Base-by-base conservation (phyloP, 2,329 filamentous ascomycete genomes). In the Hypoxylon sp. region DNA sequence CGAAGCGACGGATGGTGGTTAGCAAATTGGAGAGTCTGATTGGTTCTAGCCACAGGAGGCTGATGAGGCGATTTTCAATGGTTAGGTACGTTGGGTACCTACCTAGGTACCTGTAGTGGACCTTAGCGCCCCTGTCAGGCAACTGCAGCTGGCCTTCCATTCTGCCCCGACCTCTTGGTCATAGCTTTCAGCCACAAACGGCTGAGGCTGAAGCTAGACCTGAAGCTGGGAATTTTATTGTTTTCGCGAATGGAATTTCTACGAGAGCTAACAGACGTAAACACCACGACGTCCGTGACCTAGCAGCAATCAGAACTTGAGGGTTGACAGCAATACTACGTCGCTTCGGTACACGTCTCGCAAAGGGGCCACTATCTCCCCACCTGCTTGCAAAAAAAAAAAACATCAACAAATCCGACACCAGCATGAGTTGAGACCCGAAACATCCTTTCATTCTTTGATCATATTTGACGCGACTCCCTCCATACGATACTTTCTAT, bases 21-120 rank as follows among this genome's bases (percentile, higher is more conserved):
- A 65, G 69, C 66, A 74, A 74, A 75, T 75, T 72, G 71, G 62
- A 65, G 56, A 51, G 65, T 55, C 68, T 76, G 73, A 76, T 76
- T 76, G 74, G 74, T 51, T 72, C 57, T 37, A 73, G 71, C 72
- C 71, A 72, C 72, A 56, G 30, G 54, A 37, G 68, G 65, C 65
- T 70, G n/a, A 32, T 46, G n/a, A 19, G 7, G 24, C 24, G 24
- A 4, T 7, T 26, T 7, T 26, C 26, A 37, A 11, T 26, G 11
- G 11, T 17, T 11, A 34, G n/a, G n/a, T n/a, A n/a, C n/a, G n/a
- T n/a, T n/a, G n/a, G n/a, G n/a, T n/a, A n/a, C n/a, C n/a, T n/a
- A n/a, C n/a, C 22, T 32, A 46, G 37, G 34, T 54, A 54, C 22
- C n/a, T n/a, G n/a, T n/a, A 37, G 32, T 37, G 32, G 30, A 15